Evolutionary conservation across 2,329 filamentous ascomycete species (phyloP), one percentile per base, ranked within the genome.

Genomic region (Lachnellula willkommii): DNA sequence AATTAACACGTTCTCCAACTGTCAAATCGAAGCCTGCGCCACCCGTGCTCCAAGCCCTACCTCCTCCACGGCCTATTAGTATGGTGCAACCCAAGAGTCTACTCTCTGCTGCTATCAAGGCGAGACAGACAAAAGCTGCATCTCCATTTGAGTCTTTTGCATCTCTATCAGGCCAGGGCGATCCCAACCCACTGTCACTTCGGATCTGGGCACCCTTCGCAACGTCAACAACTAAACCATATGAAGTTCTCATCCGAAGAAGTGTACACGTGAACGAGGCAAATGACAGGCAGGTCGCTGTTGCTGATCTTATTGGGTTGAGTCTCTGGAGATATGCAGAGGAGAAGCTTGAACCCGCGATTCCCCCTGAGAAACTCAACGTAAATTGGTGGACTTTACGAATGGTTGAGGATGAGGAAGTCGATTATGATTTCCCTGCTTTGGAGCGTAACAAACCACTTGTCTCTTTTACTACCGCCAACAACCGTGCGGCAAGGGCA

Each of bases 391-490:
- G 88, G 87, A 89, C 85, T 24, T 73, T 95, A 54, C 81, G 89
- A 42, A 91, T 95, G 84, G 88, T 92, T 1, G 85, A 94, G 67
- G 88, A 89, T 54, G 90, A 88, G 49, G 89, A 94, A 66, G 85
- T 93, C 1, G 89, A 95, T 63, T 88, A 90, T 61, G 90, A 94
- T 66, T 94, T 94, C 61, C 88, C 89, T 35, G 85, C 89, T 0
- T 77, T 94, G 42, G 86, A 88, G 56, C 80, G 89, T 37, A 89
- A 82, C 22, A 88, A 87, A 65, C 80, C 85, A 2, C 77, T 94
- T n/a, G 82, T 81, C 5, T 84, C 89, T 20, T 94, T 93, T 65
- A 90, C 89, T 39, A 90, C 88, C 6, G 88, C 87, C 59, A 92
- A 93, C 68, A 91, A 90, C 67, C 79, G 83, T 53, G 85, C 77